Conservation (phyloP, 805 yeast species). For the Pichia paraexigua region DNA sequence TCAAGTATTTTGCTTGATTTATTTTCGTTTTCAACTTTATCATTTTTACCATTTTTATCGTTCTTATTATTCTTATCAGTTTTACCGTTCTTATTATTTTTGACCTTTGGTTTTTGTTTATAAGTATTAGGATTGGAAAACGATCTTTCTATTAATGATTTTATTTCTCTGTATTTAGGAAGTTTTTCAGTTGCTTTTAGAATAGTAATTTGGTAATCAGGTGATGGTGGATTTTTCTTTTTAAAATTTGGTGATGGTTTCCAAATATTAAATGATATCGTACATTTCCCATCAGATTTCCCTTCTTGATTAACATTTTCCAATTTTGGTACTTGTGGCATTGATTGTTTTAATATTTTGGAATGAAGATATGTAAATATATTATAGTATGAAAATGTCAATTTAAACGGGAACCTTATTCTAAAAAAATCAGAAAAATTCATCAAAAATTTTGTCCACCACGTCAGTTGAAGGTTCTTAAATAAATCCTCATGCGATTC, state of each 20-base stretch:
- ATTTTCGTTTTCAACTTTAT: not conserved
- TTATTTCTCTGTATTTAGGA: conserved; percentile 40
- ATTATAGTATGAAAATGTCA: conserved; percentile 12
- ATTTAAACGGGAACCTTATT: conserved; percentile 9
- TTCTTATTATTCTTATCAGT: not conserved
- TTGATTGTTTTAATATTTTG: conserved; percentile 7
- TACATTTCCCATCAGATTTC: conserved; percentile 18
- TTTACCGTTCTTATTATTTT: not conserved
- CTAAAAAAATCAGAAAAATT: conserved; percentile 1
- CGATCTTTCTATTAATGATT: conserved; percentile 26
- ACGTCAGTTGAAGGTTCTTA: conserved; percentile 3
- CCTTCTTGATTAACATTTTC: not conserved
- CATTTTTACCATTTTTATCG: not conserved
- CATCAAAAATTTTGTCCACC: conserved; percentile 8
- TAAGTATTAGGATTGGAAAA: conserved; percentile 13
- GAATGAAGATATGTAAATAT: conserved; percentile 15
- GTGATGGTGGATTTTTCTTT: conserved; percentile 58
- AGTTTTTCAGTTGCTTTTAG: conserved; percentile 40
- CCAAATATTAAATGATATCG: conserved; percentile 65
- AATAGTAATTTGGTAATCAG: conserved; percentile 68
- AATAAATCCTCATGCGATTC: not conserved
- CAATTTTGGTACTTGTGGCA: conserved; percentile 1
- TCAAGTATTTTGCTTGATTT: not conserved
- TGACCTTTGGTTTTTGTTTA: conserved; percentile 3
- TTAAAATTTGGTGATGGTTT: conserved; percentile 69